These are phyloP conservation scores for Yamadazyma insecticola DNA, from an alignment of 805 yeast genomes.

Conservation along the genomic window DNA sequence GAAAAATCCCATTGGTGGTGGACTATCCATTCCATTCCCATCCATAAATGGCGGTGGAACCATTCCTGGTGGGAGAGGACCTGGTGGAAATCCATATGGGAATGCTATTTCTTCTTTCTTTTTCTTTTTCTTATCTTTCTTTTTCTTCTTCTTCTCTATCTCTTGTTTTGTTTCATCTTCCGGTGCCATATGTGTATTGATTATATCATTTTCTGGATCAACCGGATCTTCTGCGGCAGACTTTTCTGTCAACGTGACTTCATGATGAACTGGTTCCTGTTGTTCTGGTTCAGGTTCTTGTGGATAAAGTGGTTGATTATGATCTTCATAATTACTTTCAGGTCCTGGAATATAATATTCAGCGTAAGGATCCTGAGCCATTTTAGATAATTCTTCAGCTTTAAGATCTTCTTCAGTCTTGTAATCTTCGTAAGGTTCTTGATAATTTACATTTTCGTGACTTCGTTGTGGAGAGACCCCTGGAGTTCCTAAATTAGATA, in stretches of 20 bases:
- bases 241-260: background rate
- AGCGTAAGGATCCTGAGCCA: constrained; percentile 22
- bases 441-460: background rate
- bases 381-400: constrained; percentile 5
- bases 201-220: too few relatives aligned
- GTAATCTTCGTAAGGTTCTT: constrained; percentile 24
- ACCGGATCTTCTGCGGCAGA: too few relatives aligned
- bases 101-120: constrained; percentile 4
- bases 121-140: constrained; percentile 10
- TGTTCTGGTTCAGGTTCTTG: background rate
- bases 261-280: background rate
- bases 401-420: constrained; percentile 15
- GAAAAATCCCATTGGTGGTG: constrained; percentile 10
- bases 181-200: too few relatives aligned
- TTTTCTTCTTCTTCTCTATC: constrained; percentile 12
- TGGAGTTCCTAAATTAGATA: too few relatives aligned
- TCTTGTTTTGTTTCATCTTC: constrained; percentile 11
- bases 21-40: constrained; percentile 4
- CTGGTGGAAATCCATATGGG: constrained; percentile 10
- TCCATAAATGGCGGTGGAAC: constrained; percentile 10
- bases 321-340: background rate
- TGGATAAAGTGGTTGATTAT: background rate
- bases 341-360: constrained; percentile 19
- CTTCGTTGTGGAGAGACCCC: too few relatives aligned
- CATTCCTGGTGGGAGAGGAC: constrained; percentile 12